phyloP scores from a whole-genome alignment of 495 filamentous ascomycete genomes.

The Neurospora sp. region DNA sequence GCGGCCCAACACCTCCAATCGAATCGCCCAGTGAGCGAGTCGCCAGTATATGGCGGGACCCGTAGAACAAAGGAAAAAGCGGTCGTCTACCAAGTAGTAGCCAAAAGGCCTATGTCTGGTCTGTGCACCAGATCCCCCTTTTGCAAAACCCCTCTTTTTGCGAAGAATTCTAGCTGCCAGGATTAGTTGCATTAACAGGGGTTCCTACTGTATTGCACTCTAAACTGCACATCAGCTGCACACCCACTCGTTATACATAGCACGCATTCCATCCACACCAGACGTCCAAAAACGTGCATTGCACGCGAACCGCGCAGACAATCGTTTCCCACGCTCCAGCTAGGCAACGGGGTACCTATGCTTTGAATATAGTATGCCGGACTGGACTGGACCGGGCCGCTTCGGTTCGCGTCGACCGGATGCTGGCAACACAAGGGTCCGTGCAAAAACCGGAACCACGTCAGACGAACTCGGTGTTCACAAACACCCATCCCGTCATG shows the following conservation, averaged over 20 bases:
- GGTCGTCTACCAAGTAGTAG: no score
- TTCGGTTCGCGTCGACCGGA: neutral
- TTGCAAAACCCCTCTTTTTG: no score
- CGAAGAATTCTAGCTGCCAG: no score
- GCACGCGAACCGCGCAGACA: neutral
- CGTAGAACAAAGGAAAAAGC: no score
- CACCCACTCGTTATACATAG: neutral
- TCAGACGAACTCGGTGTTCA: neutral
- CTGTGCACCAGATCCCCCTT: no score
- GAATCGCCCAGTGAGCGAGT: no score
- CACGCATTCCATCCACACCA: neutral
- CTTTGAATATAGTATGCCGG: neutral
- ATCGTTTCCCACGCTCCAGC: neutral
- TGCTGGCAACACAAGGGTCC: neutral
- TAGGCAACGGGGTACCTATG: neutral
- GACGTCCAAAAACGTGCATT: neutral
- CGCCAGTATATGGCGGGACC: no score
- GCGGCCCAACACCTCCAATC: no score
- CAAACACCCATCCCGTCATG: neutral
- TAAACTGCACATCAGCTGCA: neutral
- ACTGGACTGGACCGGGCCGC: neutral
- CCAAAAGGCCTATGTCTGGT: no score
- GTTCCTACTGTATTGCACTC: no score
- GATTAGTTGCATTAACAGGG: no score
- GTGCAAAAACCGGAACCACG: neutral